Base-by-base conservation (phyloP, 192 early-diverging fungal species). In the Neocallimastix lanati region DNA sequence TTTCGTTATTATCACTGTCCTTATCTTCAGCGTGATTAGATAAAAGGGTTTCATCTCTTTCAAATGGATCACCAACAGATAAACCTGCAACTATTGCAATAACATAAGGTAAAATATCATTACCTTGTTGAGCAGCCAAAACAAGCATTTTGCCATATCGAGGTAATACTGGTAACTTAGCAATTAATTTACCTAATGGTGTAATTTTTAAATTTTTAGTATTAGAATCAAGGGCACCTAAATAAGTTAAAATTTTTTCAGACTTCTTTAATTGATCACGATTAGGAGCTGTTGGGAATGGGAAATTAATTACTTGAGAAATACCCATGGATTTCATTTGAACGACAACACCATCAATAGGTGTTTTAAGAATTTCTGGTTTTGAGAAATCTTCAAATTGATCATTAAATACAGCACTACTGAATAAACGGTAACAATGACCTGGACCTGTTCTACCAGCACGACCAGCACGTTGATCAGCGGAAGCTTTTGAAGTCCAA, bases 241-340 rank as follows among this genome's bases (percentile, higher is more conserved):
- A n/a, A 21, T 40, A 40, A 12, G 79, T 58, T 29, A 79, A n/a
- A 28, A 36, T 14, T 27, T 81, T 92, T 84, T 98, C 96, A 13
- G 96, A 94, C 58, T 92, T 87, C 16, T 82, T 82, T 79, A 99
- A 86, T 38, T 91, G 91, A 4, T 90, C 82, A 12, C 87, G 83
- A 36, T 88, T 89, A 35, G 98, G 98, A 35, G 96, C 93, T 13
- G 97, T 98, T 12, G 97, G 96, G 86, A 98, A 99, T 33, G 98
- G 98, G 83, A 99, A 99, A 81, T 95, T 95, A 80, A 91, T 86
- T 13, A 99, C 96, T 79, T 94, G 93, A 79, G 96, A 92, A 80
- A 99, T 94, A 79, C 93, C 91, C 96, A 99, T 99, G 25, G 92
- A 85, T 86, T 99, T 99, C 97, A 99, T 98, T 81, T 94, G 93